phyloP scores from a whole-genome alignment of 805 yeast genomes.

The Pichia deserticola region DNA sequence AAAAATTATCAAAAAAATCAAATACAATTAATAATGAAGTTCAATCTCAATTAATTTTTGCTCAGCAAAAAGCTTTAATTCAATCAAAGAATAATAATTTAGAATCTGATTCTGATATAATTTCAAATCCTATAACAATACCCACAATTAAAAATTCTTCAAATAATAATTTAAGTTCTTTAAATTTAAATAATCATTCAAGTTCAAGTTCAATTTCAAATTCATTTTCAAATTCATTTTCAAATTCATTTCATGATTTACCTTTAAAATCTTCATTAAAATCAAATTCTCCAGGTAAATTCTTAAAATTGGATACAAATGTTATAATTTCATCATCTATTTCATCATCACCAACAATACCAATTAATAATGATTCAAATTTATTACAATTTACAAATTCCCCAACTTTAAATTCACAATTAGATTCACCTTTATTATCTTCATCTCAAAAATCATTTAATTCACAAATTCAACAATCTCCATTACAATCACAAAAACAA shows the following conservation, averaged over 20 bases:
- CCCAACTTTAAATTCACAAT: neutral
- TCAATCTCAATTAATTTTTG: constrained; percentile 25
- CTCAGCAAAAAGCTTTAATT: constrained; percentile 20
- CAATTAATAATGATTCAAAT: neutral
- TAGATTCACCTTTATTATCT: neutral
- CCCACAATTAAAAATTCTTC: neutral
- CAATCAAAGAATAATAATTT: constrained; percentile 6
- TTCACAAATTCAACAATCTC: neutral
- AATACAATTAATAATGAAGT: constrained; percentile 25
- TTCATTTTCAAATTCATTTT: neutral
- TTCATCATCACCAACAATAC: neutral
- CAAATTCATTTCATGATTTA: neutral
- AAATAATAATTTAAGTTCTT: neutral
- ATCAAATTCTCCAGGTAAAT: constrained; percentile 1
- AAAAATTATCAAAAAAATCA: constrained; percentile 41
- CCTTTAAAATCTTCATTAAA: constrained; percentile 9
- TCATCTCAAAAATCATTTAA: neutral
- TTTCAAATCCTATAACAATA: neutral
- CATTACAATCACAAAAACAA: neutral
- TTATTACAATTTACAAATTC: neutral
- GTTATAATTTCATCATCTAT: neutral
- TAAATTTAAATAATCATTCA: neutral
- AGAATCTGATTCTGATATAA: neutral
- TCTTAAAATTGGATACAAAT: constrained; percentile 1
- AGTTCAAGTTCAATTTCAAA: neutral